Evolutionary conservation across 2,329 filamentous ascomycete genomes (phyloP).

Genomic region (Penicillium sp.): DNA sequence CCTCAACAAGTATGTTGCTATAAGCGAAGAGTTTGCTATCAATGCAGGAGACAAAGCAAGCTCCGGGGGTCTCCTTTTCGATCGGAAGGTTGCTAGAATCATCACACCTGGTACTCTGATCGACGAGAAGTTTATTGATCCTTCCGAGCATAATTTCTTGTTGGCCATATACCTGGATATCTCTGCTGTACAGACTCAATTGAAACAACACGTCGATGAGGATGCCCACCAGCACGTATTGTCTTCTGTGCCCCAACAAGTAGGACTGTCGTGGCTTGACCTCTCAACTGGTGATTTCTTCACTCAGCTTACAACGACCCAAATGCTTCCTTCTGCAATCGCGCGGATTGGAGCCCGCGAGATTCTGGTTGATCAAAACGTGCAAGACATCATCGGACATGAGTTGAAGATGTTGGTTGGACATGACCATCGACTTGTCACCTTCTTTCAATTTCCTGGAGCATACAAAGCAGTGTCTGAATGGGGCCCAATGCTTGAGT

Average conservation of each 20-base stretch:
- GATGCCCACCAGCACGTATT: conserved; percentile 28
- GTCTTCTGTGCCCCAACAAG: conserved; percentile 40
- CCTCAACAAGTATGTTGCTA: conserved; percentile 83
- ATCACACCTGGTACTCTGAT: conserved; percentile 94
- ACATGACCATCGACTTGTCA: conserved; percentile 73
- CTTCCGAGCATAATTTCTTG: conserved; percentile 89
- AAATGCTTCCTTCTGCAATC: conserved; percentile 73
- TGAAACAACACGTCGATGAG: conserved; percentile 20
- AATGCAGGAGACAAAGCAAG: conserved; percentile 67
- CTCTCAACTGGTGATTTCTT: conserved; percentile 93
- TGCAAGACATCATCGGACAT: conserved; percentile 59
- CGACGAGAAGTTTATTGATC: conserved; percentile 96
- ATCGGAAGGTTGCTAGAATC: conserved; percentile 79
- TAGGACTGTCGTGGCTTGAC: conserved; percentile 92
- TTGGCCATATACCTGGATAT: conserved; percentile 69
- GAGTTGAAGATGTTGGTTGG: conserved; percentile 66
- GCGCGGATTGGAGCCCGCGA: conserved; percentile 82
- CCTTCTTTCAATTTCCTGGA: conserved; percentile 59
- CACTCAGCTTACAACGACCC: conserved; percentile 71
- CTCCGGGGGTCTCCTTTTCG: conserved; percentile 76
- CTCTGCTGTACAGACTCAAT: conserved; percentile 17
- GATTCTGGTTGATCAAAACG: conserved; percentile 70
- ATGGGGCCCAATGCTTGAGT: conserved; percentile 78
- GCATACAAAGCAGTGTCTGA: conserved; percentile 54
- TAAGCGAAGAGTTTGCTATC: conserved; percentile 89